A percentile compares a stretch with the other conserved stretches of the same genome.
These are phyloP conservation scores for Crithidia expoeki DNA, from an alignment of 208 protist species.

Conservation along the genomic window DNA sequence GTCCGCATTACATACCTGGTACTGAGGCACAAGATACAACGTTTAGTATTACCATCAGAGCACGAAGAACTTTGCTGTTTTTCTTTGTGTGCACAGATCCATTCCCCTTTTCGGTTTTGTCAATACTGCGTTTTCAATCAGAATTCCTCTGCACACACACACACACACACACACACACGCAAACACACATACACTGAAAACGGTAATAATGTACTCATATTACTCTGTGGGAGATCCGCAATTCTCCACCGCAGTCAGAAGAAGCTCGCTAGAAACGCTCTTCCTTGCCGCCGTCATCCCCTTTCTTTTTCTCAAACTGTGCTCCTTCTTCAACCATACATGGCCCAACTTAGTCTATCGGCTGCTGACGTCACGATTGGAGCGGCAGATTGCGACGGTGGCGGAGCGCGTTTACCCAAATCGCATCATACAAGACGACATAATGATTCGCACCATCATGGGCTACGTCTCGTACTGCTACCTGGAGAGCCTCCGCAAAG, in stretches of 20 bases:
- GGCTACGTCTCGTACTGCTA: constrained; percentile 39
- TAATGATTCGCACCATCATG: constrained; percentile 27
- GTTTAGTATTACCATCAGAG: too few species aligned
- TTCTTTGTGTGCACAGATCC: too few species aligned
- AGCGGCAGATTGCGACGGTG: constrained; percentile 37
- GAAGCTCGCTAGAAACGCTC: constrained; percentile 32
- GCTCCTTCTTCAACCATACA: constrained; percentile 45
- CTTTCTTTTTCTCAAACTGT: constrained; percentile 30
- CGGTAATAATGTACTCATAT: not conserved
- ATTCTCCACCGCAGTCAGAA: not conserved
- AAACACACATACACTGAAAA: not conserved
- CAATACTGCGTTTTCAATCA: too few species aligned
- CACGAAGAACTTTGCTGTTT: too few species aligned
- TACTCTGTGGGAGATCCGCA: not conserved
- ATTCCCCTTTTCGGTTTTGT: too few species aligned
- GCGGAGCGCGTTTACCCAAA: constrained; percentile 25
- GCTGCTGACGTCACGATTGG: constrained; percentile 20
- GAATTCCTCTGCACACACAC: not conserved
- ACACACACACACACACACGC: not conserved
- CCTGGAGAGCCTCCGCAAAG: constrained; percentile 13
- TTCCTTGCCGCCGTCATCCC: constrained; percentile 50
- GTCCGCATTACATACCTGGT: too few species aligned
- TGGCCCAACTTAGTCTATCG: constrained; percentile 54
- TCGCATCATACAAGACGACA: constrained; percentile 29
- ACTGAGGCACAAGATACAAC: too few species aligned